A percentile compares a stretch with the other conserved stretches of the same genome.
Conservation (phyloP, 352 stramenopile species). For the Pythium chondricola region DNA sequence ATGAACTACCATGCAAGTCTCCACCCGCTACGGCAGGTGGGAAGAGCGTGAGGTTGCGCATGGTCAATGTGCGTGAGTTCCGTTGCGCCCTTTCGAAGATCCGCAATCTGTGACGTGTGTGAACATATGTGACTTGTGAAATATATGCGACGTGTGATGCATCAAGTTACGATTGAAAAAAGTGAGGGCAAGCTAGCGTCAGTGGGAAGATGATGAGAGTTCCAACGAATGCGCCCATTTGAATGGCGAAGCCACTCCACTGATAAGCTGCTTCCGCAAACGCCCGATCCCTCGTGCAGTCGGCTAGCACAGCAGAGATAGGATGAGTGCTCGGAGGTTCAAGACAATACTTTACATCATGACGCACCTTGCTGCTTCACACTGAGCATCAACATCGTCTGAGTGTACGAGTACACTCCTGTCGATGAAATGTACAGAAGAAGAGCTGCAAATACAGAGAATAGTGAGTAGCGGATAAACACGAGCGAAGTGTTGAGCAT, state of each 20-base stretch:
- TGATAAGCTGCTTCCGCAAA: conserved; percentile 49
- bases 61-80: background rate
- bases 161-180: conserved; percentile 8
- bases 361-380: conserved; percentile 41
- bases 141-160: conserved; percentile 8
- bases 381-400: conserved; percentile 67
- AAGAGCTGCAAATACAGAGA: conserved; percentile 21
- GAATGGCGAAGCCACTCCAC: conserved; percentile 58
- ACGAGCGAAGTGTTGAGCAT: no score
- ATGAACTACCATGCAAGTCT: background rate
- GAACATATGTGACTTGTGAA: background rate
- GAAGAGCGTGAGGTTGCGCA: conserved; percentile 1
- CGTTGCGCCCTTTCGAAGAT: background rate
- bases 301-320: background rate
- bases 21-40: background rate
- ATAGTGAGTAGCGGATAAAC: no score
- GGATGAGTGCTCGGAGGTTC: background rate
- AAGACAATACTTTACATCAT: background rate
- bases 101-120: conserved; percentile 4
- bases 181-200: conserved; percentile 6
- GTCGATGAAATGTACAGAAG: conserved; percentile 44
- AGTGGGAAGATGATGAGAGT: conserved; percentile 64
- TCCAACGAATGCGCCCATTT: conserved; percentile 55
- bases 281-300: conserved; percentile 7
- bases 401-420: conserved; percentile 56